Base-by-base conservation (phyloP, 345 rosid genomes). In the Cochlearia excelsa region DNA sequence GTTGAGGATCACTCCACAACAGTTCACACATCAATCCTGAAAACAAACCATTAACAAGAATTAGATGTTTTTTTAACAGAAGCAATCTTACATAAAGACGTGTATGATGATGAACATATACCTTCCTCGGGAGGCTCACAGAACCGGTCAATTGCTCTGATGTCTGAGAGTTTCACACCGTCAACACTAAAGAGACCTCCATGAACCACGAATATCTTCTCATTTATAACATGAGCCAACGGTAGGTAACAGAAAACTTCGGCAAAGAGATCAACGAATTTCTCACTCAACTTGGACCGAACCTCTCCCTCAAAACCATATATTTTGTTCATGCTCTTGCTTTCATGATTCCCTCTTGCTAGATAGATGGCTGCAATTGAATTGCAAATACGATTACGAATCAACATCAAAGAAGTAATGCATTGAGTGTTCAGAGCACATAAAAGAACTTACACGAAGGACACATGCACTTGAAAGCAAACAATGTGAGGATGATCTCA, bases 51-150 rank as follows among this genome's bases (percentile, higher is more conserved):
- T 16, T 35, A 69, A 50, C 48, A 57, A 27, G 57, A 46, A 16
- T 5, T 7, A 59, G 33, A 56, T 2, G 23, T 3, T 26, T 16
- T 16, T 16, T 6, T 46, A 53, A 45, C 26, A 30, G 7, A 26
- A 51, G 38, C 26, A 33, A 42, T 57, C 30, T 52, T 16, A 55
- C 48, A 66, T 16, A 7, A 39, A 35, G 5, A 29, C 45, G 38
- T 31, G 49, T 10, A 2, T 27, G 61, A n/a, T 53, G 57, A 47
- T 33, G 35, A 33, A 5, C 53, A 31, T 65, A 58, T 74, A 92
- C 98, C 98, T 86, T 93, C 99, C 78, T 93, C 97, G 0, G 96
- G 95, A 67, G 99, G 99, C 79, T 93, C 99, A 44, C 96, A 82
- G 75, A 93, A 93, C 27, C 99, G 76, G 75, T 93, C 87, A 30